These are phyloP conservation scores for Ensete ventricosum DNA, from an alignment of 176 grass and related monocot genomes.

Conservation along the genomic window DNA sequence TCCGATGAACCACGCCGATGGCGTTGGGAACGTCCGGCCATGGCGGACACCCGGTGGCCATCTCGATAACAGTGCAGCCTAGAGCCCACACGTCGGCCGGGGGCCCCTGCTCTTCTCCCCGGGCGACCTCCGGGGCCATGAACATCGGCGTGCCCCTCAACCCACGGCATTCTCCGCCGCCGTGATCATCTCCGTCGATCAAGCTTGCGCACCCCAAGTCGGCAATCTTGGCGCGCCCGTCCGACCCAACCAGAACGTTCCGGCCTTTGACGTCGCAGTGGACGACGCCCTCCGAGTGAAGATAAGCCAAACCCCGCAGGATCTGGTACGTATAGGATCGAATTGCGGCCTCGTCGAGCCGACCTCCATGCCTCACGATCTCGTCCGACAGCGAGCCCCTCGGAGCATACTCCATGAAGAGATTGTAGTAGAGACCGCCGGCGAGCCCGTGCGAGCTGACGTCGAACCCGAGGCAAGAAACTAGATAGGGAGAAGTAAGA, in stretches of 20 bases:
- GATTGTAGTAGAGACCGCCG: background rate
- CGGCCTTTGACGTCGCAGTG: conserved; percentile 13
- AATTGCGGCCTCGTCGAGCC: background rate
- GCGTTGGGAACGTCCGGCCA: background rate
- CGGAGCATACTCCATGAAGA: conserved; percentile 13
- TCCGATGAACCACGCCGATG: background rate
- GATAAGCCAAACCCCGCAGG: background rate
- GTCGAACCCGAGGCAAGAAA: conserved; percentile 15
- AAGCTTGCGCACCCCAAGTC: conserved; percentile 10
- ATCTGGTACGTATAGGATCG: background rate
- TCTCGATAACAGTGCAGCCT: conserved; percentile 4
- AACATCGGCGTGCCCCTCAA: conserved; percentile 10
- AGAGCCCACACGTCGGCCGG: conserved; percentile 14
- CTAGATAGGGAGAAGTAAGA: background rate
- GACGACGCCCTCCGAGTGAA: background rate
- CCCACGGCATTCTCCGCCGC: background rate
- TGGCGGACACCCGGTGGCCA: conserved; percentile 1
- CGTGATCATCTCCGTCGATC: background rate
- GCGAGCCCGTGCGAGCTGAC: background rate
- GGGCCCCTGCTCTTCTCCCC: background rate
- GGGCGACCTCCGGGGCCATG: conserved; percentile 16
- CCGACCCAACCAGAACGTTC: background rate
- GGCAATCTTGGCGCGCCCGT: background rate
- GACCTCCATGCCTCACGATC: background rate
- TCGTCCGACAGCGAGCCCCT: background rate